These are phyloP conservation scores for Vicia faba DNA, from an alignment of 306 rosid genomes.

Conservation along the genomic window DNA sequence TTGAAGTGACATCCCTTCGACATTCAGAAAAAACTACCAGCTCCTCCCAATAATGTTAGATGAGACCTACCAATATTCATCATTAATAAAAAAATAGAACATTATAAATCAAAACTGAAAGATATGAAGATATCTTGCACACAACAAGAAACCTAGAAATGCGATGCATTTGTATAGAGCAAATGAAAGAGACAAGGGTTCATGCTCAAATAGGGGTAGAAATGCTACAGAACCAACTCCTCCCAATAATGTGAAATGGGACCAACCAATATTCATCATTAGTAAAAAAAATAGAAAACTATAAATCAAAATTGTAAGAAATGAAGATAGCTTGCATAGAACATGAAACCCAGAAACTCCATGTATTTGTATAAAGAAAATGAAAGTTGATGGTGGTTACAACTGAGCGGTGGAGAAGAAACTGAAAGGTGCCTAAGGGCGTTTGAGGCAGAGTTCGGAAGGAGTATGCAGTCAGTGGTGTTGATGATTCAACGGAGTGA, in stretches of 20 bases:
- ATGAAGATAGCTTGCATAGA: constrained; percentile 17
- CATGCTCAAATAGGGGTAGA: constrained; percentile 19
- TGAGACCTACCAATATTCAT: constrained; percentile 26
- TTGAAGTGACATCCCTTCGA: constrained; percentile 12
- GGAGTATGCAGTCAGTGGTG: no score
- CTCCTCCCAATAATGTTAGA: constrained; percentile 16
- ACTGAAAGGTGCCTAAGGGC: no score
- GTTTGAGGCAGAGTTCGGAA: no score
- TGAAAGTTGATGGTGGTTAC: no score
- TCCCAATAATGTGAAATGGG: no score
- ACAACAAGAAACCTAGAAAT: constrained; percentile 21
- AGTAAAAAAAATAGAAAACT: constrained; percentile 25
- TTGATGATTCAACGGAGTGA: no score
- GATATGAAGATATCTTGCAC: constrained; percentile 20
- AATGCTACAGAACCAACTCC: no score
- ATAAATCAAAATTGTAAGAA: constrained; percentile 29
- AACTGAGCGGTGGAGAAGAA: no score
- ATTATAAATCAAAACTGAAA: constrained; percentile 25
- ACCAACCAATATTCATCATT: constrained; percentile 28
- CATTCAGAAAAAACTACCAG: constrained; percentile 31
- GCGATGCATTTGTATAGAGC: no score
- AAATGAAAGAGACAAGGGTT: no score
- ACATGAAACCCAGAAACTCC: constrained; percentile 13
- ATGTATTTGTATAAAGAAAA: no score
- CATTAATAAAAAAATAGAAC: constrained; percentile 22